Evolutionary conservation across 2,329 filamentous ascomycete species (phyloP).

Genomic region (Corniculantispora saksenae): DNA sequence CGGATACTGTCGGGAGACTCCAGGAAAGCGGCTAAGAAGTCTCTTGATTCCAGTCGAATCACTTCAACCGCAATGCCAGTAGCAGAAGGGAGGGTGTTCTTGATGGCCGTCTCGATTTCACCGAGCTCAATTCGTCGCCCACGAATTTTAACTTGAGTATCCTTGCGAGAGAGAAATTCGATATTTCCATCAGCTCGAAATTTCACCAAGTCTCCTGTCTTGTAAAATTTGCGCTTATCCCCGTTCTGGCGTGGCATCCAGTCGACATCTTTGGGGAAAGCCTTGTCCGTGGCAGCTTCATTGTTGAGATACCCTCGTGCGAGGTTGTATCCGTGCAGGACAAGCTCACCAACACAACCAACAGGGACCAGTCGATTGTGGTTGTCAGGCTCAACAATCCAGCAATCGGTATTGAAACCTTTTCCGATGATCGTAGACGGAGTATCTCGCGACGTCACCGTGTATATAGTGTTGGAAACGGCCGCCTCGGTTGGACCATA

Average conservation of each 20-base stretch:
- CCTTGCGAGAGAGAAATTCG: constrained; percentile 49
- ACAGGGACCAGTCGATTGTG: constrained; percentile 18
- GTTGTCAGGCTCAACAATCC: background rate
- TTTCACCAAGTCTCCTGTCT: constrained; percentile 26
- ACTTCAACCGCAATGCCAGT: background rate
- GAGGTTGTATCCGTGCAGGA: constrained; percentile 22
- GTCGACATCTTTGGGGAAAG: constrained; percentile 22
- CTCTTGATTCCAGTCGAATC: background rate
- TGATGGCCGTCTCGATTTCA: constrained; percentile 22
- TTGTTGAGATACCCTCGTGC: constrained; percentile 22
- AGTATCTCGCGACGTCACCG: background rate
- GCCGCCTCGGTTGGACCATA: constrained; percentile 11
- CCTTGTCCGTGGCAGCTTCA: constrained; percentile 22
- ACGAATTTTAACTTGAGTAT: constrained; percentile 56
- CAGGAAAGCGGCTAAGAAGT: background rate
- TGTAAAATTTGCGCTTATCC: constrained; percentile 21
- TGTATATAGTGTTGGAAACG: background rate
- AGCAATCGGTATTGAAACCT: constrained; percentile 8
- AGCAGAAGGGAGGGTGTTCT: background rate
- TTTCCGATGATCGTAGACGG: constrained; percentile 4
- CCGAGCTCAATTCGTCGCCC: constrained; percentile 54
- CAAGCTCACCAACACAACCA: constrained; percentile 23
- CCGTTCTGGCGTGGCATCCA: background rate
- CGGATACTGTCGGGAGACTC: background rate
- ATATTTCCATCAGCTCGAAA: constrained; percentile 38